Base-by-base conservation (phyloP, 805 yeast species). In the Saccharomycopsis microspora region DNA sequence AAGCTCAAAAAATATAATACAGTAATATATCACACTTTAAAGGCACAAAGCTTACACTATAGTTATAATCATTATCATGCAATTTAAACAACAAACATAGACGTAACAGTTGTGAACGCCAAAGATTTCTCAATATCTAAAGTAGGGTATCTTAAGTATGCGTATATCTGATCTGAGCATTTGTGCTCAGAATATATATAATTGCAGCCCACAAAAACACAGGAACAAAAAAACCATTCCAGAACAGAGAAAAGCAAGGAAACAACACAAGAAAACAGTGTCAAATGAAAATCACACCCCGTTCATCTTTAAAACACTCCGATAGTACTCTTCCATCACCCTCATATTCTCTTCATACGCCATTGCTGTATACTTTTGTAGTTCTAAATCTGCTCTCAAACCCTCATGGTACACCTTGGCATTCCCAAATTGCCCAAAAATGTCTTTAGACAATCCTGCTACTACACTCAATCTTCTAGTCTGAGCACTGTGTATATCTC, bases 301-400 rank as follows among this genome's bases (percentile, higher is more conserved):
- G 36, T 34, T 34, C 11, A 34, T 9, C 36, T 34, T 34, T 8
- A n/a, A 34, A n/a, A n/a, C 33, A 30, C 5, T 49, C n/a, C 33
- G 44, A 29, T 39, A 43, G 38, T 46, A 49, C 7, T 45, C n/a
- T 28, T 49, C 33, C 52, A 49, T 45, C 8, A 45, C 43, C n/a
- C 39, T 33, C 29, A 42, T 42, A 38, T 49, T 49, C 28, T 5
- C 9, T n/a, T 41, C 35, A 1, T 41, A 9, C 1, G 49, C 48
- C 7, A 30, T 19, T 6, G 31, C 33, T 42, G 39, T 45, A 40
- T 49, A 43, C 11, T 46, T 42, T 8, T 42, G 46, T 5, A 49
- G 40, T 29, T 38, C 19, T 10, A 46, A 32, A 33, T 46, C 53
- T 8, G 32, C 11, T 11, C 46, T 34, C 39, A 46, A 29, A 6